phyloP scores from a whole-genome alignment of 2,329 filamentous ascomycete genomes.

The Fusarium guadeloupense region DNA sequence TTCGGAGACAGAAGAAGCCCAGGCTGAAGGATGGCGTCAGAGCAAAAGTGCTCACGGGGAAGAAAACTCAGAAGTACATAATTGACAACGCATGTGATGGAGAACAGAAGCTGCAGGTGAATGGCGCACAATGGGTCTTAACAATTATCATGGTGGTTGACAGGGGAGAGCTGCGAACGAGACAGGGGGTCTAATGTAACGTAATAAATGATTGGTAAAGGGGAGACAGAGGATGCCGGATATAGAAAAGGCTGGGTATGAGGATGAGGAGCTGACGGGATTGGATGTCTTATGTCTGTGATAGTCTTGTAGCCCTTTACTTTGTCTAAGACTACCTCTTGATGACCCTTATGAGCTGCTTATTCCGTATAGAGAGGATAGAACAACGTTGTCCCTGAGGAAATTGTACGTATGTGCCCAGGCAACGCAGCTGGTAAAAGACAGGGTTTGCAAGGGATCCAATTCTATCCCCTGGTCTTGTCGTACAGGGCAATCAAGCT shows the following conservation, averaged over 20 bases:
- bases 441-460: conserved; percentile 13
- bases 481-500: conserved; percentile 37
- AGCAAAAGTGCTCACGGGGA: background rate
- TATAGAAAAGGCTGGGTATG: background rate
- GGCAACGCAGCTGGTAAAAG: background rate
- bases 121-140: conserved; percentile 18
- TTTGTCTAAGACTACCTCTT: conserved; percentile 7
- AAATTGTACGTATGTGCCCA: conserved; percentile 1
- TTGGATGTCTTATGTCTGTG: conserved; percentile 11
- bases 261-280: background rate
- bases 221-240: conserved; percentile 16
- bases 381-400: background rate
- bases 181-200: conserved; percentile 17
- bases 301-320: conserved; percentile 6
- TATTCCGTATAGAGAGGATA: background rate
- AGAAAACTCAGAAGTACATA: background rate
- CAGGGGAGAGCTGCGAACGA: conserved; percentile 31
- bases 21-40: background rate
- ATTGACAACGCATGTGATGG: background rate
- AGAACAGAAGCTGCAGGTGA: background rate
- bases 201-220: conserved; percentile 19
- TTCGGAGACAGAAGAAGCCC: background rate
- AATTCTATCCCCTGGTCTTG: conserved; percentile 20
- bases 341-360: background rate
- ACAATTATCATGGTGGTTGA: conserved; percentile 28